Percentiles rank a stretch among this genome's conserved stretches.
Evolutionary conservation across 2,329 filamentous ascomycete species (phyloP).

Genomic region (Alternaria sp.): DNA sequence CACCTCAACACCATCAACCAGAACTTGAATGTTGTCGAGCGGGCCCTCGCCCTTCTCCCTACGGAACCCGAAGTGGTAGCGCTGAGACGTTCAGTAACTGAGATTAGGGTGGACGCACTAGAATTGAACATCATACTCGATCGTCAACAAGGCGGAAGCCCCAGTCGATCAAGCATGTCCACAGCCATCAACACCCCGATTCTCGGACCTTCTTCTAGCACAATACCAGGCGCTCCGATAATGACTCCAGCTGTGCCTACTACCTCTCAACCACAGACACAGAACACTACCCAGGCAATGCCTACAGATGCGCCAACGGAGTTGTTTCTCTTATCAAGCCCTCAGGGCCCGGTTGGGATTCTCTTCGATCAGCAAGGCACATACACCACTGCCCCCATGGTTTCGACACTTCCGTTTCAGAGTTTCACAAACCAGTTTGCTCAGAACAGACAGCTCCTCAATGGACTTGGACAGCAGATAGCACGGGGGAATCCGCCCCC

Average conservation of each 20-base stretch:
- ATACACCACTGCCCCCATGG: constrained; percentile 42
- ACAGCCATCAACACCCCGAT: neutral
- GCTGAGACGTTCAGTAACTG: constrained; percentile 35
- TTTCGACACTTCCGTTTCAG: constrained; percentile 36
- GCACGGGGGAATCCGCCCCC: constrained; percentile 18
- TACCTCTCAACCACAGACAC: constrained; percentile 12
- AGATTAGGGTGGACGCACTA: constrained; percentile 34
- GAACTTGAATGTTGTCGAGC: constrained; percentile 38
- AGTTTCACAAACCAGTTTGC: constrained; percentile 44
- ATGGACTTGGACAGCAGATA: constrained; percentile 40
- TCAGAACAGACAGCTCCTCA: constrained; percentile 42
- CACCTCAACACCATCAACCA: constrained; percentile 30
- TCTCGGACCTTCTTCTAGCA: neutral
- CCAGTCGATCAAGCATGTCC: constrained; percentile 1
- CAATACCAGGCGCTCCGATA: constrained; percentile 1
- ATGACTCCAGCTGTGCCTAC: constrained; percentile 8
- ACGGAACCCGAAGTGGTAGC: constrained; percentile 38
- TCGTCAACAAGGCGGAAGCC: constrained; percentile 14
- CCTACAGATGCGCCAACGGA: constrained; percentile 31
- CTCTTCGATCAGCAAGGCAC: constrained; percentile 46
- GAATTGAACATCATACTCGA: constrained; percentile 31
- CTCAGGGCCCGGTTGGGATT: constrained; percentile 46
- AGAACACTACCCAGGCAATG: constrained; percentile 11
- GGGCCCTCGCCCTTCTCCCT: constrained; percentile 33
- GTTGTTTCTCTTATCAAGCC: constrained; percentile 46